A percentile compares a stretch with the other conserved stretches of the same genome.
phyloP scores from a whole-genome alignment of 192 early-diverging fungal genomes.

The Podila horticola region DNA sequence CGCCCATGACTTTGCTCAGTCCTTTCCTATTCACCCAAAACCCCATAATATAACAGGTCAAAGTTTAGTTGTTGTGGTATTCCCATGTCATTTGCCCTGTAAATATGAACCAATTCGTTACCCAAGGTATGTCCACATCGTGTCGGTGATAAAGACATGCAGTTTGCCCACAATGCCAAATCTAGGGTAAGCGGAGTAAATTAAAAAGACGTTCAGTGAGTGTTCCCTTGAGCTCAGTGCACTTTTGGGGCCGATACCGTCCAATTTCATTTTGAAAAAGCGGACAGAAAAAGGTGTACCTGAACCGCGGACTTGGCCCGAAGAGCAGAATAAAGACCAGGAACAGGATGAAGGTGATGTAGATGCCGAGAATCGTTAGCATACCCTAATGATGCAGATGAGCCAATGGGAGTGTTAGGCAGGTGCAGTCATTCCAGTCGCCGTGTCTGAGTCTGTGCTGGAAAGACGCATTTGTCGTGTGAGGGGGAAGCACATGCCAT shows the following conservation, averaged over 20 bases:
- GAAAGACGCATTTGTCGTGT: neutral
- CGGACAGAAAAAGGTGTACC: slow-evolving; percentile 3
- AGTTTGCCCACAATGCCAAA: slow-evolving; percentile 39
- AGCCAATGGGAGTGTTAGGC: neutral
- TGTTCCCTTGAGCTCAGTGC: neutral
- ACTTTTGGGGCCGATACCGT: no score
- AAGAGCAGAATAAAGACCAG: slow-evolving; percentile 47
- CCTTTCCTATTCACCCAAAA: slow-evolving; percentile 10
- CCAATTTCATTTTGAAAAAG: neutral
- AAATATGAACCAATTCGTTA: slow-evolving; percentile 1
- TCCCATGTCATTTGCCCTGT: neutral
- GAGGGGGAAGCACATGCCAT: neutral
- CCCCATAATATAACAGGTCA: no score
- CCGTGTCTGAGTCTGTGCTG: no score
- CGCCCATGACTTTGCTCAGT: slow-evolving; percentile 23
- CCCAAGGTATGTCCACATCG: slow-evolving; percentile 41
- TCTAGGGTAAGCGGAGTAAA: neutral
- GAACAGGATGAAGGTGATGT: slow-evolving; percentile 48
- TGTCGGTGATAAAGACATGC: slow-evolving; percentile 46
- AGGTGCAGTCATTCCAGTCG: neutral
- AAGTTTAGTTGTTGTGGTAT: neutral
- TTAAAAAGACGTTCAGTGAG: neutral
- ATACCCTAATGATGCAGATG: slow-evolving; percentile 13
- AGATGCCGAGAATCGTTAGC: slow-evolving; percentile 43
- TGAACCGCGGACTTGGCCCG: slow-evolving; percentile 46